These are phyloP conservation scores for Termitomyces sp. DNA, from an alignment of 768 basidiomycete genomes.

Conservation along the genomic window DNA sequence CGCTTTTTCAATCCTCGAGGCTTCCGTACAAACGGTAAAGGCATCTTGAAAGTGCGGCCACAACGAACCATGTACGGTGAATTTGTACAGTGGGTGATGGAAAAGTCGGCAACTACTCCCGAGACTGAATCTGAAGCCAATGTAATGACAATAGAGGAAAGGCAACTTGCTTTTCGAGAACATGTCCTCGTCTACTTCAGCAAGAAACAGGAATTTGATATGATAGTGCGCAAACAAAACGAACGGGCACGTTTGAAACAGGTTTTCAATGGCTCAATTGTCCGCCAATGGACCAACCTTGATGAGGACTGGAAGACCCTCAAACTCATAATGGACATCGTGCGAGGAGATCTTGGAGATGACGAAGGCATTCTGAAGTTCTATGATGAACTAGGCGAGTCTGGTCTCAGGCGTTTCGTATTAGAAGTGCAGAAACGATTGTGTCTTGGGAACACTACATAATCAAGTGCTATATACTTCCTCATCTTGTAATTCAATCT, in stretches of 20 bases:
- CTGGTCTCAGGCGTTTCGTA: background rate
- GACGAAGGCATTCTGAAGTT: conserved; percentile 36
- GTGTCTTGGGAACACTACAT: background rate
- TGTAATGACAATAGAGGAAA: conserved; percentile 12
- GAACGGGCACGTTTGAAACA: conserved; percentile 31
- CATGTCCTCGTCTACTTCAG: conserved; percentile 49
- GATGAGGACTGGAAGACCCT: conserved; percentile 38
- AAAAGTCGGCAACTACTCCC: conserved; percentile 9
- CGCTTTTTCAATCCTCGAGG: conserved; percentile 44
- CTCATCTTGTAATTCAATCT: background rate
- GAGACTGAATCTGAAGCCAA: conserved; percentile 1
- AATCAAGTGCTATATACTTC: too few relatives aligned
- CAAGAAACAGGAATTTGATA: conserved; percentile 44
- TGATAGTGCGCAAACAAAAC: conserved; percentile 23
- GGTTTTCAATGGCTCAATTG: conserved; percentile 42
- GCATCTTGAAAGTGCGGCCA: conserved; percentile 36
- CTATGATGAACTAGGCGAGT: conserved; percentile 19
- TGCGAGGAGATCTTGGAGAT: conserved; percentile 42
- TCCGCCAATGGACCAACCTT: conserved; percentile 49
- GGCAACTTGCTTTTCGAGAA: conserved; percentile 22
- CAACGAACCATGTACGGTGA: conserved; percentile 54
- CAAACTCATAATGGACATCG: conserved; percentile 42
- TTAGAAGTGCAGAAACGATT: background rate
- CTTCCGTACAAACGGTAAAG: conserved; percentile 29
- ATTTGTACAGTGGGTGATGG: conserved; percentile 48